Base-by-base conservation (phyloP, 306 rosid genomes). In the Pyrus pyrifolia region DNA sequence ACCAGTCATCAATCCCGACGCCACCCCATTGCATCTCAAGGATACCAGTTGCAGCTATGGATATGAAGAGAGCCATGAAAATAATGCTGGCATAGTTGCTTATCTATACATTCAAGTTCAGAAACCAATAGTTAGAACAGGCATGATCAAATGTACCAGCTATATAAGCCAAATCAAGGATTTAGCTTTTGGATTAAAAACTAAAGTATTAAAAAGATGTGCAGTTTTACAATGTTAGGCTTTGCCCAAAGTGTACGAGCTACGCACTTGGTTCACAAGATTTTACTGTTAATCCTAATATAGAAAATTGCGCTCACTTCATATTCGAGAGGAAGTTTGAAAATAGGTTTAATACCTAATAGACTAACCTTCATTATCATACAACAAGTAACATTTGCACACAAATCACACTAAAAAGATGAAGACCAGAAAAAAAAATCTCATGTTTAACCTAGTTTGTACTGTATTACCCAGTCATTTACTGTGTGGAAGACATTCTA, bases 1-100 rank as follows among this genome's bases (percentile, higher is more conserved):
- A 95, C 99, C 97, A 95, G 76, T 95, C 97, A 15, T 95, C 97
- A 11, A 95, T 92, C 40, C 88, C 84, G 4, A 95, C 96, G 51
- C 93, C 93, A 6, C 99, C 99, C 99, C 97, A 95, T 52, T 88
- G 97, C 97, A 95, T 95, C 92, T 95, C 97, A 4, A 92, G 96
- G 79, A 95, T 87, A 75, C 99, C 85, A 3, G 97, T 95, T 25
- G 92, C 96, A 21, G 97, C 97, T 15, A 95, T 95, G 30, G 97
- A 95, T 70, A 92, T 79, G 89, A 95, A 95, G 86, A 95, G 96
- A 35, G 86, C 93, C 82, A 95, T 95, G 85, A 95, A 95, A 71
- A 95, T 78, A 35, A 95, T 46, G 84, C 97, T 92, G 5, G 99
- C 99, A 78, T 90, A 95, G 85, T 95, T 95, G 90, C 97, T 92